These are phyloP conservation scores for Tylopilus orsonianus DNA, from an alignment of 1,284 basidiomycete species.

Conservation along the genomic window DNA sequence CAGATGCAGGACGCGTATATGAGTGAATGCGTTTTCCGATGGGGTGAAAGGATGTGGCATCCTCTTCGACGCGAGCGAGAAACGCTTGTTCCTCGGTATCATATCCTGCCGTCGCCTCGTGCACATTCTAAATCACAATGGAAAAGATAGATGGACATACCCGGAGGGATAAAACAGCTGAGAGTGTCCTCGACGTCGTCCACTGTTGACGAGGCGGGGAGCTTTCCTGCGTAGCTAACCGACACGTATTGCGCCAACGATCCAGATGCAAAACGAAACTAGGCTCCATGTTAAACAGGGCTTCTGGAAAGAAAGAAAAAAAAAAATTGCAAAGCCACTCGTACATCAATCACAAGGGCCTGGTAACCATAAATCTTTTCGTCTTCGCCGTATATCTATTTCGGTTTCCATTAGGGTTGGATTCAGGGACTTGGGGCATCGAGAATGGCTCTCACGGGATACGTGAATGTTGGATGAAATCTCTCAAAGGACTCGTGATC, in stretches of 20 bases:
- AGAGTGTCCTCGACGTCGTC: conserved; percentile 87
- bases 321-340: too few species aligned
- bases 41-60: conserved; percentile 76
- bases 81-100: conserved; percentile 68
- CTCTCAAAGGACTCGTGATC: conserved; percentile 59
- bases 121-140: background rate
- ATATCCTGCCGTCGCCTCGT: conserved; percentile 48
- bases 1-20: conserved; percentile 60
- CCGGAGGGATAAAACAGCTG: conserved; percentile 76
- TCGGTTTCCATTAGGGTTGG: conserved; percentile 8
- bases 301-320: conserved; percentile 2
- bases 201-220: conserved; percentile 72
- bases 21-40: conserved; percentile 73
- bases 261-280: conserved; percentile 87
- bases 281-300: conserved; percentile 20
- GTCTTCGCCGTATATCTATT: conserved; percentile 89
- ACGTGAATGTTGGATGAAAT: conserved; percentile 86
- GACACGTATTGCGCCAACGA: conserved; percentile 77
- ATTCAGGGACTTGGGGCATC: background rate
- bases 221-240: conserved; percentile 66
- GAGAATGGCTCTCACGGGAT: conserved; percentile 58
- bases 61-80: conserved; percentile 65
- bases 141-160: conserved; percentile 36
- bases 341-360: conserved; percentile 78
- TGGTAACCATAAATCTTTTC: conserved; percentile 97